Base-by-base conservation (phyloP, 2,329 filamentous ascomycete genomes). In the Clonostachys byssicola region DNA sequence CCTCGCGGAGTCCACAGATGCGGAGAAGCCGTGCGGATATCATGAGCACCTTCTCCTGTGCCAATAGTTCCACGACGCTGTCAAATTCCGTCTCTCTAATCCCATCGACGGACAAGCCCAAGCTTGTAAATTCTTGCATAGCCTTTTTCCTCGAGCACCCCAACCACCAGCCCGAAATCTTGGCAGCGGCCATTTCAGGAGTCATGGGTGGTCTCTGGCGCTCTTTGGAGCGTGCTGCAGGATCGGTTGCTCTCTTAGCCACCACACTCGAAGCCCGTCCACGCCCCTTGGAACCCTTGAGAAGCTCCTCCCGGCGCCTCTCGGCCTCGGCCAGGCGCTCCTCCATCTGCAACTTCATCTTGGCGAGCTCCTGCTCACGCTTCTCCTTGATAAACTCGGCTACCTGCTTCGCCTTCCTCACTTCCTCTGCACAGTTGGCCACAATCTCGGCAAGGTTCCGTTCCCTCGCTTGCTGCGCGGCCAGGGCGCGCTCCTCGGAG, bases 401-500 rank as follows among this genome's bases (percentile, higher is more conserved):
- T n/a, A 92, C 77, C 44, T 87, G 85, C 72, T 92, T 92, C 45
- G 88, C 88, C 53, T 88, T 79, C 60, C 87, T 84, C 14, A 94
- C 89, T 62, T 94, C 89, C 64, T 91, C 88, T 17, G 89, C 89
- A 60, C 89, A 92, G 50, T 82, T 78, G 43, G 88, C 86, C 5
- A 89, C 87, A 40, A 92, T 91, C 62, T 92, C 88, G 9, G 87
- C 88, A 16, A 94, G 68, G 56, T 92, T 89, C 56, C 86, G 86
- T 68, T 92, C 87, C 49, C 89, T 79, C 1, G 88, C 86, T 53
- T 89, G 80, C 52, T 90, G 83, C 6, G 88, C 89, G 6, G 89
- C 89, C 49, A 91, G 68, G 5, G 88, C 87, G 44, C 86, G 77
- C 64, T 92, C 88, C 62, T 92, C 88, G 41, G 84, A 88, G 47